These are phyloP conservation scores for Syzygium grande DNA, from an alignment of 345 rosid genomes.

Conservation along the genomic window DNA sequence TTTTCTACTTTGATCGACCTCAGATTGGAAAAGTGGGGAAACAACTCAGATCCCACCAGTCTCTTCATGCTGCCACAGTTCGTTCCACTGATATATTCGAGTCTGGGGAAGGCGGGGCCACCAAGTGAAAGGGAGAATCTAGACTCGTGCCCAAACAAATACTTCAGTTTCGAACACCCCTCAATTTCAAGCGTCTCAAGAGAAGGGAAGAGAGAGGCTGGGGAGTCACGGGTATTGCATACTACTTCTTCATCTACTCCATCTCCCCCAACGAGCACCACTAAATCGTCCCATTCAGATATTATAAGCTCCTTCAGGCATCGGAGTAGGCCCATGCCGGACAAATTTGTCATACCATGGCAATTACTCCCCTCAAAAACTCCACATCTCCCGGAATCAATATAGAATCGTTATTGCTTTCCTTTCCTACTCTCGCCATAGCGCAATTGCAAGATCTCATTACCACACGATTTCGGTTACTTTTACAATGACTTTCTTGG, in stretches of 20 bases:
- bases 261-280: not conserved
- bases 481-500: too few species aligned
- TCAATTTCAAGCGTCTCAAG: not conserved
- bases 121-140: not conserved
- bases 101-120: not conserved
- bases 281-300: not conserved
- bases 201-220: not conserved
- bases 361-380: not conserved
- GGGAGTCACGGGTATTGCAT: not conserved
- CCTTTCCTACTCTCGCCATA: not conserved
- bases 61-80: not conserved
- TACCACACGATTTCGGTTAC: too few species aligned
- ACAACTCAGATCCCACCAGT: not conserved
- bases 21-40: not conserved
- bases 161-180: not conserved
- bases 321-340: not conserved
- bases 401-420: not conserved
- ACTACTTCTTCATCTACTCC: not conserved
- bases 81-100: accelerated
- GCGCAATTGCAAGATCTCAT: not conserved
- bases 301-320: not conserved
- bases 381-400: not conserved
- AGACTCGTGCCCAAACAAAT: not conserved
- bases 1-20: not conserved
- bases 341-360: not conserved